Base-by-base conservation (phyloP, 2,329 filamentous ascomycete genomes). In the Coniochaeta pulveracea region DNA sequence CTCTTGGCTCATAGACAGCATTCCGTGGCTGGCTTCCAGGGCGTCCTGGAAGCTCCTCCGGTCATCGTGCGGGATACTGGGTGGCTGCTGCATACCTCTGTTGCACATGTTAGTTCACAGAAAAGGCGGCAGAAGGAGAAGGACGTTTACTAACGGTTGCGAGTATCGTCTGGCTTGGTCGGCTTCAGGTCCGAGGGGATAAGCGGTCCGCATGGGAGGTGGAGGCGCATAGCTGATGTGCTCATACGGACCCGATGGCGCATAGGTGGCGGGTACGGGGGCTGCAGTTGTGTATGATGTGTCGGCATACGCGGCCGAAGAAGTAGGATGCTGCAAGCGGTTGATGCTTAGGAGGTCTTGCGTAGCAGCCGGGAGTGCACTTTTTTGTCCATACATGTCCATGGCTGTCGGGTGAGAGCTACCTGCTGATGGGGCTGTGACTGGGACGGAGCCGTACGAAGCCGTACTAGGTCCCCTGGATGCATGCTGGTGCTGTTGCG, bases 1-100 rank as follows among this genome's bases (percentile, higher is more conserved):
- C 47, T 95, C 86, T 60, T 95, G 86, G 69, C 85, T 93, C 72
- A 96, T 83, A 23, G 86, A 85, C 17, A 95, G 72, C 84, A 96
- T 95, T 46, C 86, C 85, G 40, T 91, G 82, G 54, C 86, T 88
- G 16, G 88, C 88, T 55, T 95, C 89, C 36, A 96, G 76, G 18
- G 85, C 85, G 52, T 95, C 89, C 14, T 54, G 64, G 33, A 72
- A 59, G 43, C 61, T 64, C 55, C 75, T 71, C 59, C 70, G 69
- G 42, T 52, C 47, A 55, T 48, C 50, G 34, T 44, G 42, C 31
- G 37, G 40, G 26, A n/a, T n/a, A 38, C 25, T n/a, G n/a, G n/a
- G n/a, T n/a, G n/a, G n/a, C n/a, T n/a, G n/a, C n/a, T n/a, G 28
- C 28, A 33, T 23, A 25, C 21, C n/a, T 18, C 32, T 34, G 16